Base-by-base conservation (phyloP, 495 filamentous ascomycete genomes). In the Aspergillus carlsbadensis region DNA sequence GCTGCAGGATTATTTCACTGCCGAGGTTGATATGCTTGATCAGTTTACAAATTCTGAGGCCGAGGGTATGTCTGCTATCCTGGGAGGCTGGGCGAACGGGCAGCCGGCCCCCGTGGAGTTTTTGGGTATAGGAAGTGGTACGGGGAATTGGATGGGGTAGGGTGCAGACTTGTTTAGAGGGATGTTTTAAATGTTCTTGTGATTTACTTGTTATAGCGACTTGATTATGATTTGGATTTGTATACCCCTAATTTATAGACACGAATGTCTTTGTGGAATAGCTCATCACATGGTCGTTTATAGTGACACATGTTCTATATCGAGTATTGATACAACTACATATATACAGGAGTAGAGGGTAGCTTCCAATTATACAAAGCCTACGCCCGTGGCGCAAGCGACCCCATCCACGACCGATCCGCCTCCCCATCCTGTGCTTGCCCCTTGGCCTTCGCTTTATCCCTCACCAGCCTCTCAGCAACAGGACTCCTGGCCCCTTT, bases 381-480 rank as follows among this genome's bases (percentile, higher is more conserved):
- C 43, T 52, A 55, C 6, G 45, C 37, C 6, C 31, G n/a, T 24
- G 66, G 63, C 34, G 72, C 72, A 57, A 76, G 67, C 29, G 69
- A 70, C 0, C 72, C 74, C 74, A 75, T 77, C 72, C 73, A 77
- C 51, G 61, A 64, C 14, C 39, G 52, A 62, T 74, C 72, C 17
- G 61, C 63, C 14, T 48, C 60, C 14, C 59, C 37, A 18, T 39
- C 26, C 40, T 50, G 54, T 14, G 29, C 34, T 39, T 58, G 58
- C 11, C 31, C 40, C 45, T 47, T 43, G 18, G 10, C 42, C 17
- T 29, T 11, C 1, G 18, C 34, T 33, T 39, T 50, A 11, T 50
- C 47, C 33, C 20, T 50, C 47, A 21, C 34, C 11, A 20, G 20
- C 15, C 55, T 37, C 11, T 33, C 49, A 14, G 57, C 51, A 34